Base-by-base conservation (phyloP, 106 monocot species). In the Triglochin maritima region DNA sequence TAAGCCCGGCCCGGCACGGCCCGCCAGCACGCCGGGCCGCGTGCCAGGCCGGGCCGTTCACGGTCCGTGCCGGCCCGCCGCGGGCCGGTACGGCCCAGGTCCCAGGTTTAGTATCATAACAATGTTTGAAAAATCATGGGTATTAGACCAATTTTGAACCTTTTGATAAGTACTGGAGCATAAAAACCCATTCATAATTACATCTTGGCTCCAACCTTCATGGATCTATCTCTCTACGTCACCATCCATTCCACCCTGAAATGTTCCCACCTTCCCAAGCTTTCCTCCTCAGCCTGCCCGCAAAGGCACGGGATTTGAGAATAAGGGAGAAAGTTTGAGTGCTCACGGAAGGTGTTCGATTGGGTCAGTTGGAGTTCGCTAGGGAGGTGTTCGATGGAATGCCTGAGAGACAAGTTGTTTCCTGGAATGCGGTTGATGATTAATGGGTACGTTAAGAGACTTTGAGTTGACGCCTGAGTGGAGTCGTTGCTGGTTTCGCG, bases 361-460 rank as follows among this genome's bases (percentile, higher is more conserved):
- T 0, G 29, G 78, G 78, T 17, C 56, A 71, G 16, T 7, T 82
- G 4, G 61, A 62, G 7, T 14, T 9, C 45, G 85, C 85, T 3
- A 61, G 57, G 42, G 9, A 56, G 47, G 56, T 88, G 13, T 83
- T 84, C 48, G 79, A 88, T 15, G 43, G 7, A 10, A 81, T 81
- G 76, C 69, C 76, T 1, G 58, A 68, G 4, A 62, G 71, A 6
- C 75, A 75, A 47, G 59, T 68, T 0, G 79, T 73, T n/a, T 77
- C 78, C 15, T 84, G 84, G 84, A 88, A 84, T 49, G 69, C 29
- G 29, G 29, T 29, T 75, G 1, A 75, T 87, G 72, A 83, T 83
- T 17, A 68, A 75, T 9, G 87, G 83, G 44, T 76, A 76, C 56
- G 72, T 72, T 42, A 57, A 70, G 42, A 46, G 69, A 13, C 4